These are phyloP conservation scores for Phytophthora idaei DNA, from an alignment of 352 stramenopile genomes.

Conservation along the genomic window DNA sequence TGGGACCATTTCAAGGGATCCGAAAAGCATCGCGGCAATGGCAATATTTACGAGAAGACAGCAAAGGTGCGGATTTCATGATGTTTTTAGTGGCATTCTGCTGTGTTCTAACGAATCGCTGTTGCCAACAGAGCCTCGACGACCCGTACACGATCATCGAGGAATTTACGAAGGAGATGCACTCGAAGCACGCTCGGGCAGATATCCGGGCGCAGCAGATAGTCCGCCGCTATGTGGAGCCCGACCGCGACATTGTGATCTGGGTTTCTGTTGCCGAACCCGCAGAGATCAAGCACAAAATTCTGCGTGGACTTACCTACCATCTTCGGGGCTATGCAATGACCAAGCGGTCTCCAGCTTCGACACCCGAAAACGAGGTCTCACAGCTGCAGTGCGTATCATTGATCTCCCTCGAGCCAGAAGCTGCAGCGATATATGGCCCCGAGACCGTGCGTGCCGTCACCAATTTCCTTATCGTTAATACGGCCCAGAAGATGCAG, in stretches of 20 bases:
- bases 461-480: constrained; percentile 43
- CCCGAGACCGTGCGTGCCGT: constrained; percentile 30
- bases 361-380: constrained; percentile 22
- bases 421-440: constrained; percentile 31
- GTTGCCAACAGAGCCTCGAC: constrained; percentile 18
- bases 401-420: constrained; percentile 35
- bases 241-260: constrained; percentile 55
- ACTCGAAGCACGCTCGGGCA: constrained; percentile 47
- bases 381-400: constrained; percentile 38
- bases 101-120: not conserved
- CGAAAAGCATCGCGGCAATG: constrained; percentile 41
- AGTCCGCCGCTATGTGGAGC: constrained; percentile 55
- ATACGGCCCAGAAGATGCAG: constrained; percentile 36
- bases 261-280: constrained; percentile 50
- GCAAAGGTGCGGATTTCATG: constrained; percentile 24
- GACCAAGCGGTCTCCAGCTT: constrained; percentile 25
- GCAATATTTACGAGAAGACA: constrained; percentile 43
- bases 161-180: constrained; percentile 56
- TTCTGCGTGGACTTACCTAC: constrained; percentile 41
- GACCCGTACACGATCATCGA: constrained; percentile 57
- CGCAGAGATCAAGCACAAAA: constrained; percentile 56
- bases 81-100: not conserved
- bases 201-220: constrained; percentile 60
- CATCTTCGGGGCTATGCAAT: constrained; percentile 62
- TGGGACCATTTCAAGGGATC: constrained; percentile 53